Evolutionary conservation across 768 basidiomycete genomes (phyloP).

Genomic region (Xerocomus spinulosus): DNA sequence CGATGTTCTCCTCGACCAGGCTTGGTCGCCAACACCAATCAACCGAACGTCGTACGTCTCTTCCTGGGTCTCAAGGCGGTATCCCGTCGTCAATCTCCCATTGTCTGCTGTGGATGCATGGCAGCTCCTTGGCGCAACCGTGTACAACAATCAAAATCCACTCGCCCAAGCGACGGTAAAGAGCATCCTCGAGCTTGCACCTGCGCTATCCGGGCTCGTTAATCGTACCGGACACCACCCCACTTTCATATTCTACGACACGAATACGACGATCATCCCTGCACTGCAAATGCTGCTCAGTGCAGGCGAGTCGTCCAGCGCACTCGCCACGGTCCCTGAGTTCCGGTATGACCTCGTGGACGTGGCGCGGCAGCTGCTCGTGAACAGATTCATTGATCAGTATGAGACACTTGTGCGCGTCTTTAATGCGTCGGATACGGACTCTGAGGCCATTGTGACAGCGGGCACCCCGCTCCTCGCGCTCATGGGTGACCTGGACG

Average conservation of each 20-base stretch:
- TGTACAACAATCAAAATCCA: slow-evolving; percentile 36
- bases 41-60: slow-evolving; percentile 30
- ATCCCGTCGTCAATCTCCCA: slow-evolving; percentile 26
- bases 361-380: slow-evolving; percentile 36
- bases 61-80: slow-evolving; percentile 35
- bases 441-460: slow-evolving; percentile 17
- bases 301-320: slow-evolving; percentile 18
- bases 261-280: slow-evolving; percentile 60
- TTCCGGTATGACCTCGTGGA: slow-evolving; percentile 39
- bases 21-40: slow-evolving; percentile 35
- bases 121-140: slow-evolving; percentile 33
- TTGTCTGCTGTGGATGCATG: slow-evolving; percentile 30
- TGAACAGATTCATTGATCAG: slow-evolving; percentile 33
- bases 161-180: slow-evolving; percentile 33
- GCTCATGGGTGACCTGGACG: slow-evolving; percentile 34
- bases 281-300: slow-evolving; percentile 66
- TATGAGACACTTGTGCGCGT: slow-evolving; percentile 30
- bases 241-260: slow-evolving; percentile 35
- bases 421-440: slow-evolving; percentile 24
- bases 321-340: slow-evolving; percentile 27
- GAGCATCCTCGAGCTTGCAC: slow-evolving; percentile 36
- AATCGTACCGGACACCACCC: slow-evolving; percentile 32
- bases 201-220: slow-evolving; percentile 31
- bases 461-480: slow-evolving; percentile 27
- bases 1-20: slow-evolving; percentile 38